These are phyloP conservation scores for Diaporthe humulicola DNA, from an alignment of 2,329 filamentous ascomycete genomes.

Conservation along the genomic window DNA sequence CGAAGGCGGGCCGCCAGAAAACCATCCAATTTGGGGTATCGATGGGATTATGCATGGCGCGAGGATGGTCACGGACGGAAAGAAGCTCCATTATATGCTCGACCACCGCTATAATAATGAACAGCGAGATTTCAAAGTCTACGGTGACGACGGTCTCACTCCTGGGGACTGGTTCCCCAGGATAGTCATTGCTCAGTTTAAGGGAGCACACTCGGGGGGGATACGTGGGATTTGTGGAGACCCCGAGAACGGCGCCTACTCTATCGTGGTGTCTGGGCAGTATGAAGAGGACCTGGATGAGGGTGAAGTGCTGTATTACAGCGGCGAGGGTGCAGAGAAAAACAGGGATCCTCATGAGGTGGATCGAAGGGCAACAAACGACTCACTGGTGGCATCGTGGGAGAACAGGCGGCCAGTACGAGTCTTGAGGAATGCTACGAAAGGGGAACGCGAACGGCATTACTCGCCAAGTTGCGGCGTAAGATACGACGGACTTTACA, in stretches of 20 bases:
- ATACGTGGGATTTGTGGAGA: slow-evolving; percentile 66
- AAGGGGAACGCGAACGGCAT: not conserved
- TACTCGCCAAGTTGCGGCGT: slow-evolving; percentile 46
- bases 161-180: slow-evolving; percentile 66
- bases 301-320: slow-evolving; percentile 46
- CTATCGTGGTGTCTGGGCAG: slow-evolving; percentile 62
- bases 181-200: slow-evolving; percentile 62
- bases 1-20: slow-evolving; percentile 38
- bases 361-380: slow-evolving; percentile 36
- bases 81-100: slow-evolving; percentile 11
- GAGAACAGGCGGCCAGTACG: slow-evolving; percentile 42
- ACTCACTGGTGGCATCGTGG: slow-evolving; percentile 43
- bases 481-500: slow-evolving; percentile 53
- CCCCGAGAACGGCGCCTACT: slow-evolving; percentile 60
- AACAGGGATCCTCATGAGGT: not conserved
- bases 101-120: slow-evolving; percentile 39
- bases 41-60: slow-evolving; percentile 50
- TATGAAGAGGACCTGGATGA: slow-evolving; percentile 47
- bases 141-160: slow-evolving; percentile 51
- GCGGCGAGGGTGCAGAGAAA: slow-evolving; percentile 43
- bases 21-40: slow-evolving; percentile 49
- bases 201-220: slow-evolving; percentile 64
- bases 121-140: slow-evolving; percentile 39
- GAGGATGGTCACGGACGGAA: slow-evolving; percentile 2
- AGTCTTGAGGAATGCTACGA: slow-evolving; percentile 47